These are phyloP conservation scores for Penicillium cataractarum DNA, from an alignment of 495 filamentous ascomycete genomes.

Conservation along the genomic window DNA sequence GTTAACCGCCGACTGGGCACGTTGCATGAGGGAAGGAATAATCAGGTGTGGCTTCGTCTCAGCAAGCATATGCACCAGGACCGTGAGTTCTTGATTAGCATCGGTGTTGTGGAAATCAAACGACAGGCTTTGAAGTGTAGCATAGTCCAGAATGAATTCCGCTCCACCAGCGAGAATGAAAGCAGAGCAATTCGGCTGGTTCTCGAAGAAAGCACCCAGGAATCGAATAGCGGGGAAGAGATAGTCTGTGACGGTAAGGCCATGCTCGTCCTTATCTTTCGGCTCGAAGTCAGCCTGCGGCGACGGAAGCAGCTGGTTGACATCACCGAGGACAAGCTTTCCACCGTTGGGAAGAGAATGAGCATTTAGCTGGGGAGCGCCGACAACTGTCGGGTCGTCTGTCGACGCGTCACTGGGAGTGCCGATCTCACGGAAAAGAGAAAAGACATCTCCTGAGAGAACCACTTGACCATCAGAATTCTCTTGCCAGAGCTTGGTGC, in stretches of 20 bases:
- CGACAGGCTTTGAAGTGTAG: constrained; percentile 74
- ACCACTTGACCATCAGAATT: constrained; percentile 40
- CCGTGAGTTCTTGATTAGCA: constrained; percentile 66
- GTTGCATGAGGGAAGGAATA: constrained; percentile 75
- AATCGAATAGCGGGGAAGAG: constrained; percentile 76
- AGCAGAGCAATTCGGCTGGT: constrained; percentile 69
- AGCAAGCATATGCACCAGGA: constrained; percentile 76
- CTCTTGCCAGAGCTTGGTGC: constrained; percentile 76
- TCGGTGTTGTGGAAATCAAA: constrained; percentile 71
- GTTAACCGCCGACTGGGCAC: constrained; percentile 69
- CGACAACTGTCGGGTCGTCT: constrained; percentile 34
- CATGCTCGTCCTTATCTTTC: constrained; percentile 50
- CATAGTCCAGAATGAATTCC: constrained; percentile 82
- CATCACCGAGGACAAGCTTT: constrained; percentile 39
- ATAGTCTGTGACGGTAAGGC: constrained; percentile 64
- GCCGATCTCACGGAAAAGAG: constrained; percentile 43
- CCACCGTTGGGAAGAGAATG: constrained; percentile 43
- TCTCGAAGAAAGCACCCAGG: constrained; percentile 75
- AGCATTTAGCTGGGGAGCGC: constrained; percentile 38
- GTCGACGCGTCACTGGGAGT: constrained; percentile 30
- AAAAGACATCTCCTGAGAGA: constrained; percentile 35
- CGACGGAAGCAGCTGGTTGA: constrained; percentile 34
- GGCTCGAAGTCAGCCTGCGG: constrained; percentile 42
- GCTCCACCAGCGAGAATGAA: constrained; percentile 81
- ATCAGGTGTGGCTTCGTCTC: constrained; percentile 83